phyloP scores from a whole-genome alignment of 1,284 basidiomycete species.

The Irpex sp. region DNA sequence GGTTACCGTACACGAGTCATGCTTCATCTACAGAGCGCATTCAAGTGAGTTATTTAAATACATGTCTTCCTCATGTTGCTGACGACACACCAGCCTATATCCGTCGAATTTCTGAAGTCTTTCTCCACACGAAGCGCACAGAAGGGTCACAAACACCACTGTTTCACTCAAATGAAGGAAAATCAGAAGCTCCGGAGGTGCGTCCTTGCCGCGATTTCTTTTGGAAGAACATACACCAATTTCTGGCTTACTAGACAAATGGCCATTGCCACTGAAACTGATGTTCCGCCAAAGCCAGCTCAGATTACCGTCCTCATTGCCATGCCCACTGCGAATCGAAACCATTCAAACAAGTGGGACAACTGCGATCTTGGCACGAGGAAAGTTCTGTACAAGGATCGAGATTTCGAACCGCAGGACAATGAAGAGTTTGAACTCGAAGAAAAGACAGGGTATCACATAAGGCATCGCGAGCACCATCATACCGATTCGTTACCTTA shows the following conservation, averaged over 20 bases:
- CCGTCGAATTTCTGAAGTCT: conserved; percentile 1
- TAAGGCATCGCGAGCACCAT: no score
- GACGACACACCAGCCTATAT: conserved; percentile 1
- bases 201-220: no score
- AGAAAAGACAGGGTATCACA: no score
- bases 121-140: no score
- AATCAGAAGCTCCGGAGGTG: no score
- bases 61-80: neutral
- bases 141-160: no score
- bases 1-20: neutral
- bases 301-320: conserved; percentile 9
- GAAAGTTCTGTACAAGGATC: neutral
- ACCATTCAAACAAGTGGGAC: neutral
- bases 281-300: neutral
- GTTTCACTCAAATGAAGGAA: no score
- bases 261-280: neutral
- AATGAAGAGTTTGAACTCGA: no score
- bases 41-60: neutral
- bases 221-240: no score
- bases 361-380: conserved; percentile 9
- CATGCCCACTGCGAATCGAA: conserved; percentile 2
- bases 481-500: no score
- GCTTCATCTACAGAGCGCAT: neutral
- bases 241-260: no score
- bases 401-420: no score